Evolutionary conservation across 2,329 filamentous ascomycete genomes (phyloP).

Genomic region (Curvularia spicifera): DNA sequence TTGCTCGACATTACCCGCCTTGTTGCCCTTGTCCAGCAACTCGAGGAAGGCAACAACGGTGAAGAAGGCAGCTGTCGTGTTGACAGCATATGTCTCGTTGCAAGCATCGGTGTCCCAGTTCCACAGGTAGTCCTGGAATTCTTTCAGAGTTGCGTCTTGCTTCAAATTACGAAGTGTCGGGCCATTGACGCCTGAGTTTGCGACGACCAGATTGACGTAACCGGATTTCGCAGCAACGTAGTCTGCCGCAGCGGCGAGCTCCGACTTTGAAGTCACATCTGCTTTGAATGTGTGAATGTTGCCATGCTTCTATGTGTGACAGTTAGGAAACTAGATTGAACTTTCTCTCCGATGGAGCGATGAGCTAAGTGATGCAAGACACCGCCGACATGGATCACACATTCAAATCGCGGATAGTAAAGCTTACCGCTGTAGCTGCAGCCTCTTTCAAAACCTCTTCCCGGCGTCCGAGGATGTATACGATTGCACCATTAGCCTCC

Average conservation of each 20-base stretch:
- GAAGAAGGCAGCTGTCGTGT: conserved; percentile 50
- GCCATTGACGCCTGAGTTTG: conserved; percentile 30
- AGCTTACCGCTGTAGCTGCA: conserved; percentile 9
- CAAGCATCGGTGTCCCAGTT: conserved; percentile 17
- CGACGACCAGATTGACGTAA: conserved; percentile 33
- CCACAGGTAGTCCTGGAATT: conserved; percentile 14
- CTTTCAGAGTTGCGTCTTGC: conserved; percentile 2
- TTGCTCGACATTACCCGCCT: conserved; percentile 14
- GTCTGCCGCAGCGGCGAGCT: conserved; percentile 22
- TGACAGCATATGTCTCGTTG: conserved; percentile 39
- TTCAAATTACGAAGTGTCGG: conserved; percentile 17
- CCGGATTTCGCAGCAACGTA: conserved; percentile 20
- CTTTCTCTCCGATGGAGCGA: not conserved
- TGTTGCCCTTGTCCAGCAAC: conserved; percentile 51
- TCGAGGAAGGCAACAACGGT: conserved; percentile 51
- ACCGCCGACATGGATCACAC: not conserved
- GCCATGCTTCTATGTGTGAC: conserved; percentile 5
- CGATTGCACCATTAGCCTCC: conserved; percentile 28
- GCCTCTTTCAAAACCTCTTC: conserved; percentile 25
- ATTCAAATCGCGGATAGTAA: too few relatives aligned
- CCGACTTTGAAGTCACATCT: conserved; percentile 30
- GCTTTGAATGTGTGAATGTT: conserved; percentile 22
- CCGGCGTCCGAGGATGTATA: conserved; percentile 35
- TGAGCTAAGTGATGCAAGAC: not conserved
- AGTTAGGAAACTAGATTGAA: not conserved